These are phyloP conservation scores for Beauveria scarabaeidicola DNA, from an alignment of 2,329 filamentous ascomycete species.

Conservation along the genomic window DNA sequence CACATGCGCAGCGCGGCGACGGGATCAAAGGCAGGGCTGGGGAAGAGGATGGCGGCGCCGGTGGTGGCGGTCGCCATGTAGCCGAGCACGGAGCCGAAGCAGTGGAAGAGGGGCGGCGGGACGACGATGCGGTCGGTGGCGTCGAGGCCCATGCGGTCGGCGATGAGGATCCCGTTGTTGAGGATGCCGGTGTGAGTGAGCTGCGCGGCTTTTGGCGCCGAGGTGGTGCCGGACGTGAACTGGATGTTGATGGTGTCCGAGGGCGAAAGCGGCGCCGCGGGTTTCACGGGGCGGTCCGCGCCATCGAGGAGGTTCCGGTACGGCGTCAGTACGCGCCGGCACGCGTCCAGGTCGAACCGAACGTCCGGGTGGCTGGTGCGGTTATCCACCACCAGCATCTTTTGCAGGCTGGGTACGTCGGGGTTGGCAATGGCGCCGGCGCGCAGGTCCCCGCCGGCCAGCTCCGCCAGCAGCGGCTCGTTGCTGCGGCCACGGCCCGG, in stretches of 20 bases:
- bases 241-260: conserved; percentile 86
- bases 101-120: conserved; percentile 79
- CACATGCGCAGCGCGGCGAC: conserved; percentile 55
- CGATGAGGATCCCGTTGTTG: conserved; percentile 86
- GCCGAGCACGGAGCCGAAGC: conserved; percentile 87
- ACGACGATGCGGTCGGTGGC: conserved; percentile 70
- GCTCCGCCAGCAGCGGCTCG: conserved; percentile 32
- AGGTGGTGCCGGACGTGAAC: conserved; percentile 94
- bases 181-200: conserved; percentile 78
- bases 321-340: conserved; percentile 33
- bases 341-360: conserved; percentile 34
- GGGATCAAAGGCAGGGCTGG: conserved; percentile 80
- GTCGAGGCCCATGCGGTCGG: conserved; percentile 72
- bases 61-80: conserved; percentile 88
- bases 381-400: conserved; percentile 75
- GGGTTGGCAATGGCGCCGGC: conserved; percentile 25
- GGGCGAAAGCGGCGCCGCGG: conserved; percentile 40
- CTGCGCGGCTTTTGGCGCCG: conserved; percentile 83
- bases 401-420: conserved; percentile 59
- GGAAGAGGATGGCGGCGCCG: conserved; percentile 74
- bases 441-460: conserved; percentile 35
- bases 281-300: conserved; percentile 27
- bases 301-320: conserved; percentile 33
- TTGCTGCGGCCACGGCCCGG: conserved; percentile 47
- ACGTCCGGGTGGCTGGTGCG: conserved; percentile 39